Percentiles rank a stretch among this genome's conserved stretches.
Conservation (phyloP, 129 eudicot genomes). For the Gnaphalium uliginosum region DNA sequence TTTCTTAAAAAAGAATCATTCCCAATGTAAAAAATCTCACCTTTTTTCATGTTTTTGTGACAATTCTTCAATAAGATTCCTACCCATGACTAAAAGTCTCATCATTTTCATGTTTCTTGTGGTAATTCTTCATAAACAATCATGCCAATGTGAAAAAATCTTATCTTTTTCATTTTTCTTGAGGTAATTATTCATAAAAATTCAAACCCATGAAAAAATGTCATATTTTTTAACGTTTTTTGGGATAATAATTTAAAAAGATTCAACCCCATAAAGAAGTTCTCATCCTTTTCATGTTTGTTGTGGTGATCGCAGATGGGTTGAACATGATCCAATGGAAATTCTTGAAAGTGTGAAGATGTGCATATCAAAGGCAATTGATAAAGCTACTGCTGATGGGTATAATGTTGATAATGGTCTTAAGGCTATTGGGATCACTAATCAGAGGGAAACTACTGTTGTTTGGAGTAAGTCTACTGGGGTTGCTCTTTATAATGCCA, state of each 20-base stretch:
- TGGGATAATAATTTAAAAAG: neutral
- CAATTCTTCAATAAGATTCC: neutral
- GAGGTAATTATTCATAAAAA: neutral
- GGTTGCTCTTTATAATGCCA: conserved; percentile 75
- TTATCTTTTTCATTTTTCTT: neutral
- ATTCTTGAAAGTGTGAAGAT: conserved; percentile 80
- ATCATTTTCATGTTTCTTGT: neutral
- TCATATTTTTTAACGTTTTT: neutral
- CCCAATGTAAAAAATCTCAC: neutral
- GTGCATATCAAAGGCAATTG: conserved; percentile 79
- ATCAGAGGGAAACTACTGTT: conserved; percentile 93
- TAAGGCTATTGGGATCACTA: conserved; percentile 84
- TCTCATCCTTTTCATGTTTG: neutral
- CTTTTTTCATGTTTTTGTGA: neutral
- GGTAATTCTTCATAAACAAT: neutral
- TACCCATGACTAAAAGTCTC: neutral
- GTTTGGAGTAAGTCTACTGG: conserved; percentile 98
- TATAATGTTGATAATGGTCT: conserved; percentile 71
- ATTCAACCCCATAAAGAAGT: neutral
- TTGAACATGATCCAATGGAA: conserved; percentile 96
- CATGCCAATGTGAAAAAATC: neutral
- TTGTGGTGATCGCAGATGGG: conserved; percentile 65
- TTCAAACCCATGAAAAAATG: neutral
- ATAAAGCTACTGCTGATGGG: conserved; percentile 81
- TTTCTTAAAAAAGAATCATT: neutral